Evolutionary conservation across 768 basidiomycete species (phyloP), one percentile per base, ranked within the genome.

Genomic region (Boletales sp.): DNA sequence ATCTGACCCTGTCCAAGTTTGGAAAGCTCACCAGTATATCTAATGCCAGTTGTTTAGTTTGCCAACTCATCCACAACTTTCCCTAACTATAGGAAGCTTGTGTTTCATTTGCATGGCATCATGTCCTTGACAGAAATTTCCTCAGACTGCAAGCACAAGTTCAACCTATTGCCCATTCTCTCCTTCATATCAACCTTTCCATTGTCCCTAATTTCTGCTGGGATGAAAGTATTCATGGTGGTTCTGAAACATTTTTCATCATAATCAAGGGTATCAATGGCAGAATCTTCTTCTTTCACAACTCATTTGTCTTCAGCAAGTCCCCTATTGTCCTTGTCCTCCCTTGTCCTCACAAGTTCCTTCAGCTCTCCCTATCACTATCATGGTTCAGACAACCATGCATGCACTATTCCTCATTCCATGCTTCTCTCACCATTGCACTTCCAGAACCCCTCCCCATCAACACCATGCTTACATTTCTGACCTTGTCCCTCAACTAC

Each of bases 181-280:
- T 98, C 13, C 79, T 99, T 13, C 84, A 91, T 30, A 86, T 98
- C 48, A 94, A 98, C 56, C 71, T 99, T 14, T 92, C 91, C 3
- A 94, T 99, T 63, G 82, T 84, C 4, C 94, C 97, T n/a, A 97
- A 98, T 64, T 99, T 98, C 82, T 81, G 87, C 40, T 99, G 97
- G 97, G 94, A 97, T 34, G 90, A 93, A 60, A 91, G 91, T 66
- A 81, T 94, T 8, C 95, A 98, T 56, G 90, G 93, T 5, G 69
- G 76, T 0, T 84, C 91, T 0, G 93, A 98, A 68, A 84, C 87
- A 0, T 99, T 99, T 78, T 81, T 87, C 67, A 92, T 99, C 59
- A 66, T 95, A 21, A 92, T 98, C 24, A 94, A 97, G 67, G 95
- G 98, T 59, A 93, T 97, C 24, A 95, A 98, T 56, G 97, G 97